Base-by-base conservation (phyloP, 805 yeast species). In the Monosporozyma yasuniensis region DNA sequence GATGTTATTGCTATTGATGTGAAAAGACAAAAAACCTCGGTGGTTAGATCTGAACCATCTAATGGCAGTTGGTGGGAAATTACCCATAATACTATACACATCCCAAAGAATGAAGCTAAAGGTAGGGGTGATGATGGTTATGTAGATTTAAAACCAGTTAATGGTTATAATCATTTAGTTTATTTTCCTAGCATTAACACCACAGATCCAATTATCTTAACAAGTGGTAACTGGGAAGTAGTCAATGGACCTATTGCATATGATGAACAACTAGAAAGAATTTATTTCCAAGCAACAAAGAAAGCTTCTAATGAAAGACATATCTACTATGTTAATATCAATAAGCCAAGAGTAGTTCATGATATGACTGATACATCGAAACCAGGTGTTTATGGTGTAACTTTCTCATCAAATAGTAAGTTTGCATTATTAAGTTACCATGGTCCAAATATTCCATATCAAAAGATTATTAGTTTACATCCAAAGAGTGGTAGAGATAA, bases 161-260 rank as follows among this genome's bases (percentile, higher is more conserved):
- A 78, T 52, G 87, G 87, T 0, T 80, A 60, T 56, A 73, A 74
- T 51, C 99, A 93, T 65, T 71, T 93, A 54, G 98, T 89, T 0
- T 90, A 84, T 65, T 93, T 80, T 63, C 72, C 86, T 2, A 93
- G 96, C 4, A 79, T 88, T 2, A 72, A 75, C 23, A 64, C 83
- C 4, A 54, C 79, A 0, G 65, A 67, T 14, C 87, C 87, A 3
- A 59, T 58, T 2, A 63, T 84, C 21, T 74, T 95, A 44, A 86
- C 93, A 1, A 51, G 66, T 3, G 99, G 99, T 6, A 68, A 76
- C 0, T 93, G 96, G 96, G 99, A 93, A 65, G 95, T 93, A n/a
- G 84, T 78, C 25, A 76, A 73, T 53, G 90, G 87, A 1, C 80
- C 84, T 2, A 70, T 83, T 2, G 76, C 83, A 0, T 79, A 79